A percentile compares a stretch with the other conserved stretches of the same genome.
Evolutionary conservation across 192 early-diverging fungal genomes (phyloP).

Genomic region (Chytriomyces hyalinus): DNA sequence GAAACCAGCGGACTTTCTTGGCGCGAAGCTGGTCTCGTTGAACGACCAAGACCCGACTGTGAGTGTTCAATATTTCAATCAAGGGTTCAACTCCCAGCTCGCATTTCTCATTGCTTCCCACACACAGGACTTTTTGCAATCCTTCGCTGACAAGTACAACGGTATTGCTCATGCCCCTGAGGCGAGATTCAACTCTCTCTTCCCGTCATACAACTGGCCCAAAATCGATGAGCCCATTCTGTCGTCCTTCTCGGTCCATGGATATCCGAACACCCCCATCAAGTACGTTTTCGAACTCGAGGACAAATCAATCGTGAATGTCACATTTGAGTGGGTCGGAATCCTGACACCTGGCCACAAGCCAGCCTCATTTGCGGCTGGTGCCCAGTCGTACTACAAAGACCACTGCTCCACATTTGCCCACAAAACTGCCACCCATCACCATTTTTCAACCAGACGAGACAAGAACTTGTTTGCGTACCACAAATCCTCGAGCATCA

Average conservation of each 20-base stretch:
- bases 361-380: background rate
- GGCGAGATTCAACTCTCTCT: constrained; percentile 21
- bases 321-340: constrained; percentile 7
- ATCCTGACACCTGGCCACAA: background rate
- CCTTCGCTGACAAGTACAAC: constrained; percentile 21
- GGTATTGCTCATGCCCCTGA: constrained; percentile 19
- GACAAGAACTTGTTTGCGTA: background rate
- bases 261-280: background rate
- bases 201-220: constrained; percentile 11
- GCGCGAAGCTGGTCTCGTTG: background rate
- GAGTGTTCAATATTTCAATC: background rate
- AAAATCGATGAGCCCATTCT: background rate
- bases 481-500: background rate
- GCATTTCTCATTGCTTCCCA: background rate
- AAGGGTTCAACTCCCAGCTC: background rate
- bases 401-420: background rate
- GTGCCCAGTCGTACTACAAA: background rate
- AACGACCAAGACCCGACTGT: constrained; percentile 13
- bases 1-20: background rate
- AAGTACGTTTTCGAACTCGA: background rate
- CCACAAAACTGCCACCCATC: background rate
- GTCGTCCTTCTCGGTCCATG: background rate
- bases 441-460: background rate
- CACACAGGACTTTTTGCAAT: constrained; percentile 27
- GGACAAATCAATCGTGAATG: background rate